These are phyloP conservation scores for Colletotrichum caudatum DNA, from an alignment of 2,329 filamentous ascomycete species.

Conservation along the genomic window DNA sequence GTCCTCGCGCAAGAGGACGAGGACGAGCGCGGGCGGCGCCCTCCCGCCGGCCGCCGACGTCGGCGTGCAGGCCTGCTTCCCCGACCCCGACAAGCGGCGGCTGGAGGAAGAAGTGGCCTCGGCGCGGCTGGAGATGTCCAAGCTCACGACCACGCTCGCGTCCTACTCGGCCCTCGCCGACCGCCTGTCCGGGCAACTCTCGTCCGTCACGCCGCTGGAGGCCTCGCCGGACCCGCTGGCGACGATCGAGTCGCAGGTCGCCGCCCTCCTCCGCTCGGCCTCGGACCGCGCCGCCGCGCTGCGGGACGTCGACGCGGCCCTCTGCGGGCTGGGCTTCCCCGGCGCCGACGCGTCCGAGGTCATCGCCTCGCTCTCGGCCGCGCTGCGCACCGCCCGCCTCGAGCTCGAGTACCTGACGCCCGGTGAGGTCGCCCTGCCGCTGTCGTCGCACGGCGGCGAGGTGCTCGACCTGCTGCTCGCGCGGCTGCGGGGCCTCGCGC, in stretches of 20 bases:
- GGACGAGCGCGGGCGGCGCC: not conserved
- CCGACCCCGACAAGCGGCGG: slow-evolving; percentile 56
- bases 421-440: slow-evolving; percentile 66
- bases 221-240: slow-evolving; percentile 36
- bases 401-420: slow-evolving; percentile 73
- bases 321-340: slow-evolving; percentile 64
- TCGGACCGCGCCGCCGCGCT: slow-evolving; percentile 63
- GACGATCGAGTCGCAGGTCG: slow-evolving; percentile 58
- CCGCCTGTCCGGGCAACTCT: slow-evolving; percentile 54
- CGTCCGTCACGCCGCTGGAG: slow-evolving; percentile 45
- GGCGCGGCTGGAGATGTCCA: slow-evolving; percentile 61
- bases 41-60: slow-evolving; percentile 50
- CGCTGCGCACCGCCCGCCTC: slow-evolving; percentile 68
- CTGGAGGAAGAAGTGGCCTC: slow-evolving; percentile 62
- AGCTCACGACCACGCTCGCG: slow-evolving; percentile 61
- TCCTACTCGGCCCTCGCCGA: slow-evolving; percentile 58
- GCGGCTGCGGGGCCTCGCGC: slow-evolving; percentile 62
- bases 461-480: slow-evolving; percentile 67
- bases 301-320: slow-evolving; percentile 57
- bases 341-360: slow-evolving; percentile 62
- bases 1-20: slow-evolving; percentile 45
- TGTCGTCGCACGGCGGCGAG: slow-evolving; percentile 65
- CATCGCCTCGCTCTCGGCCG: slow-evolving; percentile 59
- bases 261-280: slow-evolving; percentile 58
- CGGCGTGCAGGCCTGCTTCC: slow-evolving; percentile 57